Evolutionary conservation across 805 yeast species (phyloP), one percentile per base, ranked within the genome.

Genomic region (Suhomyces kilbournensis): DNA sequence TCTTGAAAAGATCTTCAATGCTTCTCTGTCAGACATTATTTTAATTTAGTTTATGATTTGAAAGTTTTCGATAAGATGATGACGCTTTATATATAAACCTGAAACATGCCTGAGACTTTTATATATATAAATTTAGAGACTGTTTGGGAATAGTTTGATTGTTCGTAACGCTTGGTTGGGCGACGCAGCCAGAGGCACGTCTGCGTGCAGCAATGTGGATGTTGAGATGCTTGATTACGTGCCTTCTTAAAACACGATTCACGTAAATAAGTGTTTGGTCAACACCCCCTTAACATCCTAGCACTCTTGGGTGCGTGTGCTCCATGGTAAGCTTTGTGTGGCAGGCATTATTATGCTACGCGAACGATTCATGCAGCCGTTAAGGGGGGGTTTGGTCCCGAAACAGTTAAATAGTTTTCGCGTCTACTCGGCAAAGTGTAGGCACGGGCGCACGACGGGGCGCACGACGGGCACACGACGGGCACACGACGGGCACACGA

Each of bases 1-100:
- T 65, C 81, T 75, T 42, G 83, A 66, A 61, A 84, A 84, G 42
- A 76, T 65, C 54, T 75, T 70, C 48, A 84, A 74, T 9, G 87
- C 87, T 59, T 74, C 78, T 50, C 57, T 49, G 56, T 65, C 68
- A 38, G 67, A 64, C 70, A 66, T 30, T 12, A 30, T n/a, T n/a
- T n/a, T n/a, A n/a, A n/a, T n/a, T n/a, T n/a, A n/a, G n/a, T n/a
- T n/a, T n/a, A n/a, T n/a, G n/a, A n/a, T n/a, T n/a, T n/a, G n/a
- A n/a, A n/a, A n/a, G n/a, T n/a, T n/a, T 40, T 22, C 44, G 44
- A 42, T 42, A 40, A 39, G 44, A 10, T 15, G 26, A 10, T 15
- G 28, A 20, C 14, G 28, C 45, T 23, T 42, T 42, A 42, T 42
- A 42, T 42, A 42, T 42, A 42, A 23, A 17, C 14, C 23, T 38